Conservation (phyloP, 176 grass and related monocot species). For the Eragrostis curvula region DNA sequence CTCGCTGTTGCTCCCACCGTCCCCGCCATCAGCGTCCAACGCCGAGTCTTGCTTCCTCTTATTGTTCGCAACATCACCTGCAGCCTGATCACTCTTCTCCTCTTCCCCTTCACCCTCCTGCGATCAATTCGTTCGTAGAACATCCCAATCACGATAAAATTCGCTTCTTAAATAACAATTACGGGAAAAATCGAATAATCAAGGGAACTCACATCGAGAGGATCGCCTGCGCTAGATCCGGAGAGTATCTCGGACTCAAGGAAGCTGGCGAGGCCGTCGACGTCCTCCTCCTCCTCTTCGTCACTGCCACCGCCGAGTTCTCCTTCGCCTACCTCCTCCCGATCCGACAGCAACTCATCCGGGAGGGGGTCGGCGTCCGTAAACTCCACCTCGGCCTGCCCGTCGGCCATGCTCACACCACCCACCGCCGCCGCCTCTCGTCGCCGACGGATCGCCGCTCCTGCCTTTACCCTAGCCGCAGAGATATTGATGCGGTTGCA, state of each 20-base stretch:
- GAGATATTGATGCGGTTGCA: constrained; percentile 47
- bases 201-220: constrained; percentile 33
- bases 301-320: neutral
- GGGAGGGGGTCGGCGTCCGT: constrained; percentile 5
- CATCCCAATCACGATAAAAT: neutral
- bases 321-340: neutral
- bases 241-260: constrained; percentile 90
- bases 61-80: neutral
- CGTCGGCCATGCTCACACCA: constrained; percentile 35
- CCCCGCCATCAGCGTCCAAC: constrained; percentile 6
- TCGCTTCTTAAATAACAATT: neutral
- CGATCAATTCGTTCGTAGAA: neutral
- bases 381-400: neutral
- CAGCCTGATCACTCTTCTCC: neutral
- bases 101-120: neutral
- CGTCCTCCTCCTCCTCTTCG: constrained; percentile 58
- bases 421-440: neutral
- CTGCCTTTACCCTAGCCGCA: constrained; percentile 29
- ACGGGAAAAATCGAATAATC: neutral
- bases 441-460: constrained; percentile 45
- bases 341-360: neutral
- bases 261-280: constrained; percentile 76
- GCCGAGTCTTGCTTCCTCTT: constrained; percentile 37
- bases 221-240: constrained; percentile 45
- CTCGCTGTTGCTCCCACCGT: constrained; percentile 25